These are phyloP conservation scores for Coemansia sp. DNA, from an alignment of 192 early-diverging fungal species.

Conservation along the genomic window DNA sequence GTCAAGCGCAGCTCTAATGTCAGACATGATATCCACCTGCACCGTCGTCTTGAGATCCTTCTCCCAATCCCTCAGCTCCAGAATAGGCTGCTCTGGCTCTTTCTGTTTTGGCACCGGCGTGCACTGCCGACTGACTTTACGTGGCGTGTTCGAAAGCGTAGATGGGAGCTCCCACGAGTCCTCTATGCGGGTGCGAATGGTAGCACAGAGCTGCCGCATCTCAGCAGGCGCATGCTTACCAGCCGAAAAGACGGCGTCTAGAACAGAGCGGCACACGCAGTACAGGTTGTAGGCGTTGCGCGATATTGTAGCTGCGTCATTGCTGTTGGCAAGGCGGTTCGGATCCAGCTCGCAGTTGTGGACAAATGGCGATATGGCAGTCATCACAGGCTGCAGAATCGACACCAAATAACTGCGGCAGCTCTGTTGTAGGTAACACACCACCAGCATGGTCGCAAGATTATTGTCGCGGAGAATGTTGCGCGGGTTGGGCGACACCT, in stretches of 20 bases:
- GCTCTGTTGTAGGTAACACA: slow-evolving; percentile 51
- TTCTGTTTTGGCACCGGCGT: slow-evolving; percentile 13
- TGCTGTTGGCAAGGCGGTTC: slow-evolving; percentile 26
- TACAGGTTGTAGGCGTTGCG: slow-evolving; percentile 54
- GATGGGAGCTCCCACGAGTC: slow-evolving; percentile 32
- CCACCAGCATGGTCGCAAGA: slow-evolving; percentile 53
- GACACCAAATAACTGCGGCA: slow-evolving; percentile 50
- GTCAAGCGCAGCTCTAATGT: slow-evolving; percentile 43
- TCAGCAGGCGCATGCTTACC: slow-evolving; percentile 46
- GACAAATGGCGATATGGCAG: slow-evolving; percentile 40
- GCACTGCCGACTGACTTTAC: neutral
- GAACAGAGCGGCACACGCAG: slow-evolving; percentile 48
- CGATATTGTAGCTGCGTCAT: slow-evolving; percentile 23
- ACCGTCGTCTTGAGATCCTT: slow-evolving; percentile 41
- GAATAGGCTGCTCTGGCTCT: slow-evolving; percentile 32
- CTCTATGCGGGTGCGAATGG: slow-evolving; percentile 48
- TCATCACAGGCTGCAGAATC: slow-evolving; percentile 52
- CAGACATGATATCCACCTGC: slow-evolving; percentile 45
- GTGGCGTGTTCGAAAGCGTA: slow-evolving; percentile 12
- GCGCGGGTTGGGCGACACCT: slow-evolving; percentile 29
- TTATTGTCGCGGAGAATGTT: slow-evolving; percentile 50
- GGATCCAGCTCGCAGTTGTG: slow-evolving; percentile 57
- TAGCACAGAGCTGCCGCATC: slow-evolving; percentile 48
- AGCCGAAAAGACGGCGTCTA: slow-evolving; percentile 53
- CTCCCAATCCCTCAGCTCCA: slow-evolving; percentile 49